Conservation (phyloP, 306 rosid species). For the Cicer judaicum region DNA sequence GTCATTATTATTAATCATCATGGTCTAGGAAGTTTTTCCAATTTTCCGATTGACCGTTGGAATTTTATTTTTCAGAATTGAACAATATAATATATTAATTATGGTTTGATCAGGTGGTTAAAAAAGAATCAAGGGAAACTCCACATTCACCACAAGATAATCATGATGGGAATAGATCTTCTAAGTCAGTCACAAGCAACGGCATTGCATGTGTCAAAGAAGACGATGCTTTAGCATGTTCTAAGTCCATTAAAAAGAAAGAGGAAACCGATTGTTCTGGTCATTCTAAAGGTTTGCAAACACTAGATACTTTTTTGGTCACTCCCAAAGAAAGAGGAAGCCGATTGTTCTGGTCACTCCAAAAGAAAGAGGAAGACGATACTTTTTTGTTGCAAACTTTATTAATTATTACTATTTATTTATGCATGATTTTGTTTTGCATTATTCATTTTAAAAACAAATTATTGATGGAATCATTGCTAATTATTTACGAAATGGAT, state of each 20-base stretch:
- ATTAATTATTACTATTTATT: not conserved
- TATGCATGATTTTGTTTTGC: slow-evolving; percentile 19
- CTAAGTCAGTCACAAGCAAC: slow-evolving; percentile 62
- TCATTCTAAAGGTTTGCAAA: slow-evolving; percentile 49
- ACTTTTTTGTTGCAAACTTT: not conserved
- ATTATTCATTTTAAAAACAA: slow-evolving; percentile 2
- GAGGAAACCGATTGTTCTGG: slow-evolving; percentile 54
- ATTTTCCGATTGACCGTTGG: slow-evolving; percentile 56
- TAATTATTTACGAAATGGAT: slow-evolving; percentile 53
- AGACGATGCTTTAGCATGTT: slow-evolving; percentile 49
- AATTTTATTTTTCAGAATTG: slow-evolving; percentile 13
- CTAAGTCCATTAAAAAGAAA: slow-evolving; percentile 55
- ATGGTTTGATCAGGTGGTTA: slow-evolving; percentile 55
- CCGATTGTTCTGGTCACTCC: too few species aligned
- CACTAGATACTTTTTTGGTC: slow-evolving; percentile 47
- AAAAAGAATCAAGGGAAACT: slow-evolving; percentile 46
- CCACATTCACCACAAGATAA: slow-evolving; percentile 53
- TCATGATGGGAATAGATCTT: slow-evolving; percentile 50
- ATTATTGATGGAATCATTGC: slow-evolving; percentile 20
- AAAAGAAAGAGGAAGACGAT: too few species aligned
- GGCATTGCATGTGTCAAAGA: slow-evolving; percentile 58
- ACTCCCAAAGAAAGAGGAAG: too few species aligned
- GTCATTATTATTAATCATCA: slow-evolving; percentile 26
- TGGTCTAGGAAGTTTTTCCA: slow-evolving; percentile 68
- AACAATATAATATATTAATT: slow-evolving; percentile 20